Base-by-base conservation (phyloP, 345 rosid genomes). In the Geranium brycei region DNA sequence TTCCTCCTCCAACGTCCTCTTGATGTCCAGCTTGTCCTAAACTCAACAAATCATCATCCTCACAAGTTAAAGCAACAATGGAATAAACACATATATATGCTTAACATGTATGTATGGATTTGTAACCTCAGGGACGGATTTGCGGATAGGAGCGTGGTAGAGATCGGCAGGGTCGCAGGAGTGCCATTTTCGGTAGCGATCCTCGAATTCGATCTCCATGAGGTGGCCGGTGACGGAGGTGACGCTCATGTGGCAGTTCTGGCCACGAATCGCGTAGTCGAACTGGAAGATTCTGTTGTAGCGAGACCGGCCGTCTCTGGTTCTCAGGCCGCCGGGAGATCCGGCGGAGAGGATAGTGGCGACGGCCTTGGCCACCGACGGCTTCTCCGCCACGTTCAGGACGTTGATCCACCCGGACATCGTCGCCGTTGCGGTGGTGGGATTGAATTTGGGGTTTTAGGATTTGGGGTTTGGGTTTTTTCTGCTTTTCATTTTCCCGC, bases 331-430 rank as follows among this genome's bases (percentile, higher is more conserved):
- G 51, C 77, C 76, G 51, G 81, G 87, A 76, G 77, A 85, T 64
- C 91, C 69, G 4, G 98, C 69, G 4, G 98, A 89, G 4, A 92
- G 78, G 57, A 89, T 77, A 19, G 75, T 74, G 17, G 97, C 82
- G 60, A 92, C 97, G 35, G 97, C 79, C 72, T 92, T 92, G 73
- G 98, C 98, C 71, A 92, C 98, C n/a, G 95, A 92, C 17, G 98
- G 98, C 78, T 92, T 92, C 86, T 92, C 98, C 72, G 98, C 98
- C 78, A 92, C 98, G 63, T 85, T 92, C 60, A 92, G 68, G 18
- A 86, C 96, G 31, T 75, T 78, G 61, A 86, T 80, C 66, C 82
- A 82, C 38, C 84, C 74, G 38, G 87, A 72, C 88, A 83, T 83
- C 63, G 65, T 60, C 67, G 69, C 61, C 28, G n/a, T 23, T 13